Base-by-base conservation (phyloP, 2,329 filamentous ascomycete species). In the Pseudogymnoascus sp. region DNA sequence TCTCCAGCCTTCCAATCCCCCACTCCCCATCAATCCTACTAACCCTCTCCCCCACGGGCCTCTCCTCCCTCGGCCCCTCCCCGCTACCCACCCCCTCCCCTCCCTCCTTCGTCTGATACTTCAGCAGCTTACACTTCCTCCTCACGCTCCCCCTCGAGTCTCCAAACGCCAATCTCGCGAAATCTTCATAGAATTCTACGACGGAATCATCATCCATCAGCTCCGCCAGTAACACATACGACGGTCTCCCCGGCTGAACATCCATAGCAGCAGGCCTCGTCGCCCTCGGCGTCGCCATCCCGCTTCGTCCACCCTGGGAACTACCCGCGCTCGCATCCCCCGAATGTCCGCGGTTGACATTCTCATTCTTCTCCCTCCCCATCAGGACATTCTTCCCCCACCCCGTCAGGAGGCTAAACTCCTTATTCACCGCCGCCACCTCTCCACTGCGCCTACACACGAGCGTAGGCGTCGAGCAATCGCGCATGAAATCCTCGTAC, bases 131-230 rank as follows among this genome's bases (percentile, higher is more conserved):
- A 71, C 92, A 95, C 66, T 88, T 89, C 62, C 90, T 88, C 71
- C 88, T 91, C 53, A 96, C 91, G 69, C 88, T 90, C 14, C 93
- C 92, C 34, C 91, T 85, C 40, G 91, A 92, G 73, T 97, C 92
- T 37, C 91, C 91, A 75, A 97, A 97, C 0, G 93, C 93, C 2
- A 97, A 82, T 67, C 93, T 88, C 0, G 93, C 89, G 76, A 96
- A 97, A 73, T 97, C 92, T 69, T 97, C 93, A 74, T 97, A 96
- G 74, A 97, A 97, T 69, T 96, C 88, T 3, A 97, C 88, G 0
- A 96, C 92, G 64, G 89, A 93, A 70, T 96, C 91, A 67, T 97
- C 92, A 70, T 97, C 95, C 69, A 99, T 84, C 34, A 99, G 81
- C 74, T 97, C 93, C 0, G 93, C 91, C 59, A 97, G 82, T 71